Evolutionary conservation across 768 basidiomycete genomes (phyloP).

Genomic region (Termitomyces sp.): DNA sequence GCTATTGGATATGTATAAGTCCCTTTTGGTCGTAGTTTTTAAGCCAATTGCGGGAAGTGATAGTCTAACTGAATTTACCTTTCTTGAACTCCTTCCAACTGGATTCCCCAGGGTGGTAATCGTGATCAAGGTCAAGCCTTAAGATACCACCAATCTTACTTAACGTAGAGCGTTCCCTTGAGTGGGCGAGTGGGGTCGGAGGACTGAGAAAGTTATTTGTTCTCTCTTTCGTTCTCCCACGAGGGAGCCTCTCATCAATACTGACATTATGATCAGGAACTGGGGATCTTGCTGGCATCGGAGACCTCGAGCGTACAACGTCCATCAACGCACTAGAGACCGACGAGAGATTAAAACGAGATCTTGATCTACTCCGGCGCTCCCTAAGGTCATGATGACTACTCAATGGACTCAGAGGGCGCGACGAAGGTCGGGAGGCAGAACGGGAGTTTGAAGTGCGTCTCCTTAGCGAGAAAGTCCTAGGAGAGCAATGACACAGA

Average conservation of each 20-base stretch:
- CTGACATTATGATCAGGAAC: constrained; percentile 13
- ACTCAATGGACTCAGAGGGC: constrained; percentile 9
- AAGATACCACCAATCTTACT: constrained; percentile 38
- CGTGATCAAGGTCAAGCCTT: constrained; percentile 35
- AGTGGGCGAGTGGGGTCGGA: constrained; percentile 10
- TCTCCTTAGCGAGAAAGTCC: constrained; percentile 5
- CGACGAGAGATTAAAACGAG: constrained; percentile 51
- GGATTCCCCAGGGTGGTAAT: constrained; percentile 39
- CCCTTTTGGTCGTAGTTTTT: constrained; percentile 41
- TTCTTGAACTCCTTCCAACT: constrained; percentile 88
- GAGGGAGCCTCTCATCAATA: constrained; percentile 19
- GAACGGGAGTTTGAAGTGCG: constrained; percentile 5
- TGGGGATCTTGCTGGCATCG: constrained; percentile 15
- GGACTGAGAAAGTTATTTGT: constrained; percentile 7
- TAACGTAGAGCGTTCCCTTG: constrained; percentile 31
- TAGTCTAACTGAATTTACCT: constrained; percentile 41
- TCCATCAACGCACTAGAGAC: constrained; percentile 48
- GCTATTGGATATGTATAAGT: constrained; percentile 94
- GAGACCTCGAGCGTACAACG: constrained; percentile 48
- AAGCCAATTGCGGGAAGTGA: not conserved
- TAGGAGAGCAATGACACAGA: constrained; percentile 11
- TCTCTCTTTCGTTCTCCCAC: constrained; percentile 35
- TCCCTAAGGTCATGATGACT: constrained; percentile 1
- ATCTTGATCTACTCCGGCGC: constrained; percentile 24
- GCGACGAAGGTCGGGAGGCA: constrained; percentile 8